Conservation (phyloP, 306 rosid genomes). For the Cucumis melo region DNA sequence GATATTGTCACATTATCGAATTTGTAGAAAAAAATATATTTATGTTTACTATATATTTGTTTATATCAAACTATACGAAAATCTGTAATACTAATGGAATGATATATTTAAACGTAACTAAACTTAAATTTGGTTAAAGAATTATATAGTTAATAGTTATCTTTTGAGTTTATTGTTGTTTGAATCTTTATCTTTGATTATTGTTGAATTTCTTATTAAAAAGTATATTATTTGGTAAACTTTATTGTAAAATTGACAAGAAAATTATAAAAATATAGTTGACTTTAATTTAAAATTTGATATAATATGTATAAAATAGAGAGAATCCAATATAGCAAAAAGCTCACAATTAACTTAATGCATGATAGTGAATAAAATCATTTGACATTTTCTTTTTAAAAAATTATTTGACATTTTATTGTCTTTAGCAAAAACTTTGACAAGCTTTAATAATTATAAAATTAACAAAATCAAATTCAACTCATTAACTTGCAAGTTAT, state of each 20-base stretch:
- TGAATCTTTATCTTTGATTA: too few species aligned
- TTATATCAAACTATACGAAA: too few species aligned
- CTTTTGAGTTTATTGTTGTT: too few species aligned
- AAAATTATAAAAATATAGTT: not conserved
- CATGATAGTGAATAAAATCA: not conserved
- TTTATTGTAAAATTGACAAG: not conserved
- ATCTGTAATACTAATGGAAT: too few species aligned
- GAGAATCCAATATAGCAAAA: not conserved
- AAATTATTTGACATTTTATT: not conserved
- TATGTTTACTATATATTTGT: too few species aligned
- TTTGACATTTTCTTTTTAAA: not conserved
- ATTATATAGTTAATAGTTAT: too few species aligned
- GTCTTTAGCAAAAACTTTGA: not conserved
- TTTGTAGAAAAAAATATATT: too few species aligned
- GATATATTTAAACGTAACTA: too few species aligned
- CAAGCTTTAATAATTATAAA: not conserved
- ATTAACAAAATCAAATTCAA: not conserved
- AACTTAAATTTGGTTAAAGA: too few species aligned
- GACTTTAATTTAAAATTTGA: not conserved
- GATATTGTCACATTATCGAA: too few species aligned
- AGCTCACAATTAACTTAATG: not conserved
- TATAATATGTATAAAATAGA: not conserved
- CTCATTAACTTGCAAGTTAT: not conserved
- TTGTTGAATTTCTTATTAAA: too few species aligned
- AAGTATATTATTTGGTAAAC: too few species aligned